Conservation (phyloP, 305 asterid species). For the Fraxinus sp. region DNA sequence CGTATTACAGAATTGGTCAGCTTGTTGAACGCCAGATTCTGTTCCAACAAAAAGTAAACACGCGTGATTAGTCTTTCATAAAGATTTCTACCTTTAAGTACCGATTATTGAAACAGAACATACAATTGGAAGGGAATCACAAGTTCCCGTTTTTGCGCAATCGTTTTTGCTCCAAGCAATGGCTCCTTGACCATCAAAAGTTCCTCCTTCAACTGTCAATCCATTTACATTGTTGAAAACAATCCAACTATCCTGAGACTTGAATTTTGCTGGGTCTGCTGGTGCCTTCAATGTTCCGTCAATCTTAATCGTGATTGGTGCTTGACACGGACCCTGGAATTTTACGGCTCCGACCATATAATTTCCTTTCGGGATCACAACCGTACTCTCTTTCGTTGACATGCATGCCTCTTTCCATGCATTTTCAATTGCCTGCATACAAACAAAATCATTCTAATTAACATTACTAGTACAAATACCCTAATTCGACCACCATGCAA, state of each 20-base stretch:
- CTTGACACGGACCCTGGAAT: constrained; percentile 30
- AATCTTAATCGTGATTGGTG: constrained; percentile 20
- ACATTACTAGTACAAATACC: background rate
- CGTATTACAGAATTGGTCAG: constrained; percentile 23
- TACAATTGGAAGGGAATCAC: constrained; percentile 24
- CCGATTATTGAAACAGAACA: background rate
- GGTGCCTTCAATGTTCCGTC: constrained; percentile 20
- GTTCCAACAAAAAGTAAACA: background rate
- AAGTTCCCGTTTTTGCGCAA: constrained; percentile 24
- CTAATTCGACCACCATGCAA: background rate
- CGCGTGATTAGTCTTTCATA: background rate
- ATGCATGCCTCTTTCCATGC: constrained; percentile 31
- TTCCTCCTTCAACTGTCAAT: constrained; percentile 26
- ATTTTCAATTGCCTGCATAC: constrained; percentile 16
- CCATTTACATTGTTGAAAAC: constrained; percentile 18
- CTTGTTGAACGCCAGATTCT: constrained; percentile 25
- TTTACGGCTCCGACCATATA: constrained; percentile 22
- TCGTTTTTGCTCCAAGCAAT: constrained; percentile 27
- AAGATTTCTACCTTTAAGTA: background rate
- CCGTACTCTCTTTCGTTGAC: background rate
- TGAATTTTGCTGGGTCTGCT: background rate
- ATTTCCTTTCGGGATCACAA: constrained; percentile 27
- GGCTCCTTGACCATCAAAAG: constrained; percentile 32
- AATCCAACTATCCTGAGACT: constrained; percentile 27
- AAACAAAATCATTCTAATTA: background rate